These are phyloP conservation scores for Suhomyces sp. DNA, from an alignment of 805 yeast species.

Conservation along the genomic window DNA sequence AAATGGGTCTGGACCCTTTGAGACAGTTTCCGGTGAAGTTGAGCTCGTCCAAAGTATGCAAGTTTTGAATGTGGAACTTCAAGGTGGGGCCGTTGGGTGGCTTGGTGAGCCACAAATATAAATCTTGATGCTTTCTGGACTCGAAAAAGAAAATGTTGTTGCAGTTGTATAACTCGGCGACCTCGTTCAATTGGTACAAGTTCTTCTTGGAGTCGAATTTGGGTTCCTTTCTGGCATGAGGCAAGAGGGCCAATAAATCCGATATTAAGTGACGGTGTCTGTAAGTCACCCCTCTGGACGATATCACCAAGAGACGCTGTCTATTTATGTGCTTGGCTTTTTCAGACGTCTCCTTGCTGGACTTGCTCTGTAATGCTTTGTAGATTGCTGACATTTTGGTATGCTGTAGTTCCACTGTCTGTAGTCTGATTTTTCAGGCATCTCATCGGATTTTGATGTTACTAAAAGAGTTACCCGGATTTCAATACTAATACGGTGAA, in stretches of 20 bases:
- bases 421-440: slow-evolving; percentile 2
- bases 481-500: too few species aligned
- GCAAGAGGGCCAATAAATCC: slow-evolving; percentile 75
- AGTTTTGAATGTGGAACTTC: slow-evolving; percentile 89
- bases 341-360: slow-evolving; percentile 47
- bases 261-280: slow-evolving; percentile 93
- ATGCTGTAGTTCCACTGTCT: too few species aligned
- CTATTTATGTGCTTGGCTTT: slow-evolving; percentile 66
- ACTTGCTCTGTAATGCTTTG: slow-evolving; percentile 43
- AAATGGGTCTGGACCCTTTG: slow-evolving; percentile 90
- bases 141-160: slow-evolving; percentile 92
- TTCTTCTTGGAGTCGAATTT: slow-evolving; percentile 92
- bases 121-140: slow-evolving; percentile 92
- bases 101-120: slow-evolving; percentile 91
- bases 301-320: slow-evolving; percentile 83
- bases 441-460: slow-evolving; percentile 4
- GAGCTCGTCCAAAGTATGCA: slow-evolving; percentile 93
- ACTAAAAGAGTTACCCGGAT: slow-evolving; percentile 4
- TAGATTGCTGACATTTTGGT: slow-evolving; percentile 42
- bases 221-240: slow-evolving; percentile 95
- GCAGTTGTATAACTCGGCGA: slow-evolving; percentile 96
- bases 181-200: slow-evolving; percentile 84
- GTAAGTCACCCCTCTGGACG: slow-evolving; percentile 92
- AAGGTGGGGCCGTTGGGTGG: slow-evolving; percentile 98
- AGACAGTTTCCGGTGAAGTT: slow-evolving; percentile 96